Percentiles rank a stretch among this genome's conserved stretches.
These are phyloP conservation scores for Tricholoma sp. DNA, from an alignment of 768 basidiomycete species.

Conservation along the genomic window DNA sequence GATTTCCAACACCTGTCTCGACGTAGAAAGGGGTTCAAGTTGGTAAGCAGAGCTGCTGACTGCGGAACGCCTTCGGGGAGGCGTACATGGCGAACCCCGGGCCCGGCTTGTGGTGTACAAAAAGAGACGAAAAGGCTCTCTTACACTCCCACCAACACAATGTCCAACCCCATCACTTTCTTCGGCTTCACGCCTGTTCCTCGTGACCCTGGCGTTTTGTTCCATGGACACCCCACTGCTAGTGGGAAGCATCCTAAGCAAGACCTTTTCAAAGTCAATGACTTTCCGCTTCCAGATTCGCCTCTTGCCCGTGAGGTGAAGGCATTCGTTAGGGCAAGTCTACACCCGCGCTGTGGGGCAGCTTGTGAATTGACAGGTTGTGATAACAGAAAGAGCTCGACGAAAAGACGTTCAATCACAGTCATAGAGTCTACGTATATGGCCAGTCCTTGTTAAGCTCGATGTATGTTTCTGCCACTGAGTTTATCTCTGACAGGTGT, in stretches of 20 bases:
- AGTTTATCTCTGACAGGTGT: slow-evolving; percentile 29
- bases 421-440: slow-evolving; percentile 45
- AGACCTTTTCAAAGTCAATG: slow-evolving; percentile 30
- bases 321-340: slow-evolving; percentile 32
- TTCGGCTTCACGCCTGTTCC: slow-evolving; percentile 48
- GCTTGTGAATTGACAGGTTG: neutral
- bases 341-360: neutral
- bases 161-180: slow-evolving; percentile 24
- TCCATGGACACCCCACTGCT: slow-evolving; percentile 39
- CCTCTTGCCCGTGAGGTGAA: slow-evolving; percentile 32
- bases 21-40: too few species aligned
- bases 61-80: neutral
- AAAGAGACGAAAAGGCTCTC: neutral
- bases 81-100: too few species aligned
- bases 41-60: neutral
- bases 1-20: too few species aligned
- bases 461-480: neutral
- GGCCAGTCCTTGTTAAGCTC: slow-evolving; percentile 23
- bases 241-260: slow-evolving; percentile 37
- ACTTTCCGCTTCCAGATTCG: slow-evolving; percentile 41
- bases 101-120: too few species aligned
- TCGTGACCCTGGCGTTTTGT: slow-evolving; percentile 44
- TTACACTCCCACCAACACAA: neutral
- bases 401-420: slow-evolving; percentile 43
- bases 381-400: slow-evolving; percentile 35